A percentile compares a stretch with the other conserved stretches of the same genome.
These are phyloP conservation scores for Thermothelomyces thermophilus DNA, from an alignment of 2,329 filamentous ascomycete genomes.

Conservation along the genomic window DNA sequence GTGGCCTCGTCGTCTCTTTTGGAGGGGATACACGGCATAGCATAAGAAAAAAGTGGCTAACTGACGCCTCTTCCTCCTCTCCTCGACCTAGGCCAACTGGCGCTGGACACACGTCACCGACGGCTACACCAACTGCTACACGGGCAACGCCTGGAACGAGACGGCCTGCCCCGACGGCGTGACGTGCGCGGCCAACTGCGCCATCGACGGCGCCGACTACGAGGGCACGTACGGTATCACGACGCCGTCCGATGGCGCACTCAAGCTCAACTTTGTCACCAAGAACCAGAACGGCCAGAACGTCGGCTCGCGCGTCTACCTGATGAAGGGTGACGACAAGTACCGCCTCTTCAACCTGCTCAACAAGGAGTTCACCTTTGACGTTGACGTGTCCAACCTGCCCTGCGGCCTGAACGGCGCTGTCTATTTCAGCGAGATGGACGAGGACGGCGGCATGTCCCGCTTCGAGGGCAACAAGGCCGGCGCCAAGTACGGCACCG, in stretches of 20 bases:
- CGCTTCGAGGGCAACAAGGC: constrained; percentile 42
- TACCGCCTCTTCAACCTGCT: constrained; percentile 55
- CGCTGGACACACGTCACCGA: constrained; percentile 41
- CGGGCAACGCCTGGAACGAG: constrained; percentile 32
- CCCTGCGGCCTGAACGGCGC: constrained; percentile 60
- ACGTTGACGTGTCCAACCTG: constrained; percentile 56
- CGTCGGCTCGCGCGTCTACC: constrained; percentile 46
- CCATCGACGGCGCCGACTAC: constrained; percentile 43
- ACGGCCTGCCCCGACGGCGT: constrained; percentile 35
- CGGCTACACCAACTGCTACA: constrained; percentile 43
- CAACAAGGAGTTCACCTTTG: constrained; percentile 57
- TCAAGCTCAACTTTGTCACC: constrained; percentile 48
- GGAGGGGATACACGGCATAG: neutral
- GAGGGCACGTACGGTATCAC: constrained; percentile 41
- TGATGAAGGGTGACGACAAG: constrained; percentile 47
- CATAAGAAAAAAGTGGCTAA: too few species aligned
- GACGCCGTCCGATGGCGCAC: constrained; percentile 35
- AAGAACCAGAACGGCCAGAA: constrained; percentile 36
- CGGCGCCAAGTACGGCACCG: constrained; percentile 50
- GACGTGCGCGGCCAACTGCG: constrained; percentile 39
- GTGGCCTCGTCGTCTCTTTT: neutral
- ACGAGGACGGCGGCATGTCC: constrained; percentile 45
- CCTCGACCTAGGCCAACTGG: constrained; percentile 36
- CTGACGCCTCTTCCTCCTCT: too few species aligned
- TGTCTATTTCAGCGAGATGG: constrained; percentile 52